Percentiles rank a stretch among this genome's conserved stretches.
These are phyloP conservation scores for Candida sanyiensis DNA, from an alignment of 805 yeast species.

Conservation along the genomic window DNA sequence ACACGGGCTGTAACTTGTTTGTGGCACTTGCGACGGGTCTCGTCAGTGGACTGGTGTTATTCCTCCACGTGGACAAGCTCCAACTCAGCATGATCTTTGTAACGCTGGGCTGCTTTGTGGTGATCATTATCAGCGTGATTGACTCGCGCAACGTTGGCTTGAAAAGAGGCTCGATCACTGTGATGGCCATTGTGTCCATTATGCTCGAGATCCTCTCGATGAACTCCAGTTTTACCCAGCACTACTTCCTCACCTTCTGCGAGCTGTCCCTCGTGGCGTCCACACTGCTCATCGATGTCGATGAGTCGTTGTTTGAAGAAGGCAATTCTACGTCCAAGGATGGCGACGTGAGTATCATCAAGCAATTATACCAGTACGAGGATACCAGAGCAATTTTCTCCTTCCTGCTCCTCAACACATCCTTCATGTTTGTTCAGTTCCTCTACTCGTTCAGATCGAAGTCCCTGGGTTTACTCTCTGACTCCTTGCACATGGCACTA, in stretches of 20 bases:
- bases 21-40: conserved; percentile 3
- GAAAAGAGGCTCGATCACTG: conserved; percentile 17
- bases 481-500: conserved; percentile 92
- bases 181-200: conserved; percentile 29
- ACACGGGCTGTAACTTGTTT: background rate
- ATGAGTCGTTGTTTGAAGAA: conserved; percentile 10
- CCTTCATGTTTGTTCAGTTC: conserved; percentile 92
- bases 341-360: conserved; percentile 15
- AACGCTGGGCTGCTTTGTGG: conserved; percentile 23
- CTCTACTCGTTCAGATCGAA: conserved; percentile 88
- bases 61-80: conserved; percentile 5
- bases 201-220: conserved; percentile 32
- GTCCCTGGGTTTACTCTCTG: conserved; percentile 86
- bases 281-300: conserved; percentile 15
- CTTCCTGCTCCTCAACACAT: conserved; percentile 75
- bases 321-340: background rate
- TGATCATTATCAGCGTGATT: conserved; percentile 16
- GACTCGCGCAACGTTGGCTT: conserved; percentile 12
- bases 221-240: conserved; percentile 16
- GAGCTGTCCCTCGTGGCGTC: conserved; percentile 13
- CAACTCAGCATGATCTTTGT: conserved; percentile 24
- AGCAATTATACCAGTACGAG: conserved; percentile 31
- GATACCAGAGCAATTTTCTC: conserved; percentile 89
- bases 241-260: conserved; percentile 10
- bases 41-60: conserved; percentile 3